Percentiles rank a stretch among this genome's conserved stretches.
These are phyloP conservation scores for Calonectria multiphialidica DNA, from an alignment of 2,329 filamentous ascomycete species.

Conservation along the genomic window DNA sequence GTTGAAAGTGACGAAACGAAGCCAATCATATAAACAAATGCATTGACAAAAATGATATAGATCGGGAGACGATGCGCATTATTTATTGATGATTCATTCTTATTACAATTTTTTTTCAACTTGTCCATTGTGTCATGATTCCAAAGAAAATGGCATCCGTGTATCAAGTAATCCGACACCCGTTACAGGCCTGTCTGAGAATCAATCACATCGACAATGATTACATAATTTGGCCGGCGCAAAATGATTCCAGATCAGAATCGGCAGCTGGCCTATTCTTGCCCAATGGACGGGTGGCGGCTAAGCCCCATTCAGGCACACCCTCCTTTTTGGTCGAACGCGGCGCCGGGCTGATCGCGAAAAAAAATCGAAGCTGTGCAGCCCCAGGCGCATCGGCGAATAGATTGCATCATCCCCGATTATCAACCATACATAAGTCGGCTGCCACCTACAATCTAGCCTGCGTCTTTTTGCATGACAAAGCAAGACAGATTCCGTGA, in stretches of 20 bases:
- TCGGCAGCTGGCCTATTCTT: background rate
- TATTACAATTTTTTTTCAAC: too few species aligned
- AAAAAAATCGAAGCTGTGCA: background rate
- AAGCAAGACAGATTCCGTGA: slow-evolving; percentile 24
- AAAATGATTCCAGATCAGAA: slow-evolving; percentile 11
- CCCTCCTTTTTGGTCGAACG: background rate
- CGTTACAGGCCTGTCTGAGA: too few species aligned
- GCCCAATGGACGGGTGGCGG: background rate
- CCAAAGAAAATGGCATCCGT: too few species aligned
- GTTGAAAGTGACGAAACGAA: too few species aligned
- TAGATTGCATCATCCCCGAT: slow-evolving; percentile 42
- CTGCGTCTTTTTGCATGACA: slow-evolving; percentile 28
- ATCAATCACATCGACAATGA: background rate
- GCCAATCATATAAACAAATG: too few species aligned
- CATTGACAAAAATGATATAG: too few species aligned
- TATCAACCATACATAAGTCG: slow-evolving; percentile 18
- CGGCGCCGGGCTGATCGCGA: background rate
- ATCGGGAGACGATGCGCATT: too few species aligned
- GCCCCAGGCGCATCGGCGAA: slow-evolving; percentile 7
- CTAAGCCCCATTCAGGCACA: slow-evolving; percentile 10
- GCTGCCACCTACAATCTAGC: slow-evolving; percentile 1
- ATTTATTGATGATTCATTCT: too few species aligned
- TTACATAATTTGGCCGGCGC: background rate
- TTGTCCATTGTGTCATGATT: too few species aligned
- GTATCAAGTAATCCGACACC: too few species aligned